Conservation (phyloP, 768 basidiomycete species). For the Inosperma sp. region DNA sequence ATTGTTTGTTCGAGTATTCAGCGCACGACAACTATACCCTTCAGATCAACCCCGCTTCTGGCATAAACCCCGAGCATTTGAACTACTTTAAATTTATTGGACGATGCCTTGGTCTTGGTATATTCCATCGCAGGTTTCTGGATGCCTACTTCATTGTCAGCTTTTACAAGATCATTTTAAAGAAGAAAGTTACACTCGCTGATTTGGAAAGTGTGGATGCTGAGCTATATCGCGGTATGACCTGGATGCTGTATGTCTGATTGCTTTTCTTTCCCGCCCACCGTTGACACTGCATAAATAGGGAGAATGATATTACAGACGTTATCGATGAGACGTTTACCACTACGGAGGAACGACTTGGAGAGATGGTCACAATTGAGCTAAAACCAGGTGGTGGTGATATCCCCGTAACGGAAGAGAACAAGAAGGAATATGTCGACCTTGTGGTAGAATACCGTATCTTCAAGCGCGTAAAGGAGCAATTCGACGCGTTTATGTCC, state of each 20-base stretch:
- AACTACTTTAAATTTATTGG: constrained; percentile 99
- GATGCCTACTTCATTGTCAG: constrained; percentile 99
- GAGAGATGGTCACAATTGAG: constrained; percentile 96
- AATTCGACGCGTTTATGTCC: constrained; percentile 99
- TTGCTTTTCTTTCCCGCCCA: constrained; percentile 6
- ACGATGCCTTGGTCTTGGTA: constrained; percentile 88
- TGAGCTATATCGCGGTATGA: constrained; percentile 89
- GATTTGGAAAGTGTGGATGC: constrained; percentile 97
- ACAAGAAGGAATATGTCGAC: constrained; percentile 99
- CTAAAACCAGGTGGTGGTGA: constrained; percentile 86
- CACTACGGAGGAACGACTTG: constrained; percentile 95
- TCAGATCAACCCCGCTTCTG: constrained; percentile 97
- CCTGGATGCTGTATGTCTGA: constrained; percentile 91
- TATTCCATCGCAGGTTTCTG: constrained; percentile 98
- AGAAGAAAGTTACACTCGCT: constrained; percentile 91
- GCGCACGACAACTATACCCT: constrained; percentile 99
- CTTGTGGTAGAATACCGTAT: constrained; percentile 95
- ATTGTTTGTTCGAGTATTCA: constrained; percentile 99
- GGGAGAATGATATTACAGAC: constrained; percentile 97
- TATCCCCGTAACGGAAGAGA: constrained; percentile 87
- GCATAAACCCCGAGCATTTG: constrained; percentile 97
- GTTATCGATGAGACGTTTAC: constrained; percentile 98
- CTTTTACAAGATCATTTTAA: constrained; percentile 99
- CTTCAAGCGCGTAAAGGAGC: constrained; percentile 94
- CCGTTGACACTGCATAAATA: constrained; percentile 26